Evolutionary conservation across 164 flowering plant species (phyloP), one percentile per base, ranked within the genome.

Genomic region (Protea cynaroides): DNA sequence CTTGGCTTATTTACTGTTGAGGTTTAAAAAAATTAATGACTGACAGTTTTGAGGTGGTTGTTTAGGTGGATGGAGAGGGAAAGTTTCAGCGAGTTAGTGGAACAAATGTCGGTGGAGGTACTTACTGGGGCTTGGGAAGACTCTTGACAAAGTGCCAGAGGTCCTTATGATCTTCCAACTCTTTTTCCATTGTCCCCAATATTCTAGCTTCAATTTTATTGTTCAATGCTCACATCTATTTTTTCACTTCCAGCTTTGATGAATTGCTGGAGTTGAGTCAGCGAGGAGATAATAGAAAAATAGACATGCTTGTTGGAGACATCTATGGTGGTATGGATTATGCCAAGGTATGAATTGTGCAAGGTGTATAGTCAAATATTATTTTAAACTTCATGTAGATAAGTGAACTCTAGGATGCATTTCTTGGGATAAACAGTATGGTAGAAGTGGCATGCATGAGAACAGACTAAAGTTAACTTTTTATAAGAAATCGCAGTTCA

Each of bases 221-320:
- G 14, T 51, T n/a, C 22, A 36, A 29, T 11, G 44, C 47, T 50
- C 13, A 46, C 64, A 25, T 54, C 59, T 23, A 7, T 70, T 65
- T 47, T 59, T 59, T 15, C 13, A 29, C 34, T 53, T 58, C 53
- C 78, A 91, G 97, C 72, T 94, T 94, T 79, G 98, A 94, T 83
- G 98, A 94, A 75, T 77, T 94, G 72, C 81, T 94, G 62, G 98
- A 94, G 84, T 81, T 91, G 62, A 94, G 98, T 71, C 95, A 89
- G 68, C 78, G 80, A 25, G 98, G 98, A 75, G 96, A 94, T 69
- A 89, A 89, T 72, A 82, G 87, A 14, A 81, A 81, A 6, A 82
- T 91, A 51, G 98, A 94, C 76, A 91, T 91, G 97, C 92, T 94
- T 74, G 97, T 91, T 69, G 97, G 98, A 37, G 98, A 93, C 76